Percentiles rank a stretch among this genome's conserved stretches.
phyloP scores from a whole-genome alignment of 257 asterid species.

The Petrea volubilis region DNA sequence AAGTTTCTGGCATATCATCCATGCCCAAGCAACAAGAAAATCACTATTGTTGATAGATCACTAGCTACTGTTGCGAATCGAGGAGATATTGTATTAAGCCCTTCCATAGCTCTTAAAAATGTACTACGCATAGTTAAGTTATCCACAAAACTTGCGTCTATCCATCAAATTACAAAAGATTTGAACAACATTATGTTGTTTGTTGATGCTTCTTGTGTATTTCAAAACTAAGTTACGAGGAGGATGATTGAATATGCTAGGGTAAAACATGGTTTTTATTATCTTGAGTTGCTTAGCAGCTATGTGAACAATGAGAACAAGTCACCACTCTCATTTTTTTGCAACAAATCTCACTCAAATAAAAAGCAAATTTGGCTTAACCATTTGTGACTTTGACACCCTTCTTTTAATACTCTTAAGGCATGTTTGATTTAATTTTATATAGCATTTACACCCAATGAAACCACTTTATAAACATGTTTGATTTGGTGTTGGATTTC shows the following conservation, averaged over 20 bases:
- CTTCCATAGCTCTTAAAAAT: not conserved
- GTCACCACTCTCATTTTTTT: not conserved
- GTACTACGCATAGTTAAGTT: not conserved
- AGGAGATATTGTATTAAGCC: not conserved
- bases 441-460: no score
- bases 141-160: not conserved
- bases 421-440: no score
- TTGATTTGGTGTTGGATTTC: no score
- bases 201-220: not conserved
- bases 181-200: not conserved
- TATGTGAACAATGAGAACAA: not conserved
- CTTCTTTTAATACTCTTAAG: not conserved
- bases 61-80: not conserved
- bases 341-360: not conserved
- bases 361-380: conserved; percentile 14
- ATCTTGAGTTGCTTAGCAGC: not conserved
- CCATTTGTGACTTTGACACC: conserved; percentile 9
- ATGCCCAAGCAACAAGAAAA: conserved; percentile 1
- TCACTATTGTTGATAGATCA: conserved; percentile 1
- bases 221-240: not conserved
- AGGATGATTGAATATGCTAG: conserved; percentile 19
- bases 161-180: not conserved
- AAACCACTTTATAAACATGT: no score
- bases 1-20: not conserved
- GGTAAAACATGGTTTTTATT: not conserved